phyloP scores from a whole-genome alignment of 2,329 filamentous ascomycete species.

The Ceratocystis eucalypticola region DNA sequence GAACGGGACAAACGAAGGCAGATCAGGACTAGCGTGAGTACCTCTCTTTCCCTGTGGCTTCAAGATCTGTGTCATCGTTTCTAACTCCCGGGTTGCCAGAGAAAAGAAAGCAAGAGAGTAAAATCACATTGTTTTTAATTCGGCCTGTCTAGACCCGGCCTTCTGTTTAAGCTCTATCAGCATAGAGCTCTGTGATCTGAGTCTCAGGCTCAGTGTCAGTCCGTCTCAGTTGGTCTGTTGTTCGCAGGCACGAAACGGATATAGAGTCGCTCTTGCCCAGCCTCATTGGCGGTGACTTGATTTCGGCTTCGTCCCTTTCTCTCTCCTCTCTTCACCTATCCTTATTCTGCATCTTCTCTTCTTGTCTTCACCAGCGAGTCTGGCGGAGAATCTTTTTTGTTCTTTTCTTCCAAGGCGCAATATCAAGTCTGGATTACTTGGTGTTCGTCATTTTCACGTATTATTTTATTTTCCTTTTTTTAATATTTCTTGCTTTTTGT shows the following conservation, averaged over 20 bases:
- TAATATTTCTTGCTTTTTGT: neutral
- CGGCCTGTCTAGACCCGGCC: neutral
- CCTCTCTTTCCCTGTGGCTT: neutral
- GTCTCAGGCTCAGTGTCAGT: neutral
- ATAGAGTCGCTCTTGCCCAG: slow-evolving; percentile 22
- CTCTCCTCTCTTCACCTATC: slow-evolving; percentile 22
- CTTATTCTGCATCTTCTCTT: slow-evolving; percentile 24
- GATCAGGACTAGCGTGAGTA: neutral
- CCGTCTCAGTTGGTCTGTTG: slow-evolving; percentile 3
- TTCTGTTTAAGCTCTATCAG: neutral
- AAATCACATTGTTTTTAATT: neutral
- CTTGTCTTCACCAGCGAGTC: slow-evolving; percentile 33
- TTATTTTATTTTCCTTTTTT: neutral
- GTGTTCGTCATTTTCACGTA: slow-evolving; percentile 17
- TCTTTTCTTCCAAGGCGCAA: slow-evolving; percentile 17
- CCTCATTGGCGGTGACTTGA: slow-evolving; percentile 23
- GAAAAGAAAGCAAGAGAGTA: neutral
- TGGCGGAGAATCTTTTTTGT: slow-evolving; percentile 26
- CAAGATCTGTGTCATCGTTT: slow-evolving; percentile 2
- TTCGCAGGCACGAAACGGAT: neutral
- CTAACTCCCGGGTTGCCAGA: neutral
- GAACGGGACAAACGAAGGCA: neutral
- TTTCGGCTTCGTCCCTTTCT: slow-evolving; percentile 26
- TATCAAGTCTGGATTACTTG: slow-evolving; percentile 19
- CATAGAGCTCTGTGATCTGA: neutral